Evolutionary conservation across 257 asterid genomes (phyloP).

Genomic region (Solanum corneliomulleri): DNA sequence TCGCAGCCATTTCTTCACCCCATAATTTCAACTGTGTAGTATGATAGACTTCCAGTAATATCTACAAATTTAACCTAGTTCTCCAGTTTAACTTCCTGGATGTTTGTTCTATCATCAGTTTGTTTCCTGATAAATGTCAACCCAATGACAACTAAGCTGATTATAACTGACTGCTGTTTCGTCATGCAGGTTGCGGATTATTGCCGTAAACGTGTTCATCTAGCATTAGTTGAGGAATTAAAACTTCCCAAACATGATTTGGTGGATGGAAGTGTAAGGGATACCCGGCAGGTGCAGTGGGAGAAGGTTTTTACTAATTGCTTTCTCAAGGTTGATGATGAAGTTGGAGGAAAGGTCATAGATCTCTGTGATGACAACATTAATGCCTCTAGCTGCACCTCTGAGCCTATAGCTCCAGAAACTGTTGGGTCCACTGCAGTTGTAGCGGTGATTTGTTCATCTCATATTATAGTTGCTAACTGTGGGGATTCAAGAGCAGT

Average conservation of each 20-base stretch:
- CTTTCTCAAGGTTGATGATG: slow-evolving; percentile 67
- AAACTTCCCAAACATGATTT: slow-evolving; percentile 16
- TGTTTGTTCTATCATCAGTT: background rate
- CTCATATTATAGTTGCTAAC: slow-evolving; percentile 70
- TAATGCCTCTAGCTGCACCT: slow-evolving; percentile 7
- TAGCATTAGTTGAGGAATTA: slow-evolving; percentile 55
- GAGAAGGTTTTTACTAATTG: slow-evolving; percentile 49
- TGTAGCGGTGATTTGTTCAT: slow-evolving; percentile 64
- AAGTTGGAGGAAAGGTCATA: slow-evolving; percentile 56
- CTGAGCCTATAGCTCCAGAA: slow-evolving; percentile 55
- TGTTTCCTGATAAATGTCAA: background rate
- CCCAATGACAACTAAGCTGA: background rate
- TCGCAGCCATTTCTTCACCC: background rate
- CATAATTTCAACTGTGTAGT: background rate
- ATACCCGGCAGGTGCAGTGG: slow-evolving; percentile 59
- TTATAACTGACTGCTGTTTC: background rate
- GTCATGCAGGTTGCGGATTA: slow-evolving; percentile 60
- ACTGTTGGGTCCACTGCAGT: slow-evolving; percentile 88
- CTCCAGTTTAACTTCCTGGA: background rate
- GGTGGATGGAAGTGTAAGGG: slow-evolving; percentile 20
- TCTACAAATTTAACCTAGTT: background rate
- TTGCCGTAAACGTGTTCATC: slow-evolving; percentile 61
- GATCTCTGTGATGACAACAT: slow-evolving; percentile 8
- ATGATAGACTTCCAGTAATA: background rate
- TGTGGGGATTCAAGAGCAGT: slow-evolving; percentile 90